Percentiles rank a stretch among this genome's conserved stretches.
phyloP scores from a whole-genome alignment of 73 alveolate species.

The Paramecium caudatum region DNA sequence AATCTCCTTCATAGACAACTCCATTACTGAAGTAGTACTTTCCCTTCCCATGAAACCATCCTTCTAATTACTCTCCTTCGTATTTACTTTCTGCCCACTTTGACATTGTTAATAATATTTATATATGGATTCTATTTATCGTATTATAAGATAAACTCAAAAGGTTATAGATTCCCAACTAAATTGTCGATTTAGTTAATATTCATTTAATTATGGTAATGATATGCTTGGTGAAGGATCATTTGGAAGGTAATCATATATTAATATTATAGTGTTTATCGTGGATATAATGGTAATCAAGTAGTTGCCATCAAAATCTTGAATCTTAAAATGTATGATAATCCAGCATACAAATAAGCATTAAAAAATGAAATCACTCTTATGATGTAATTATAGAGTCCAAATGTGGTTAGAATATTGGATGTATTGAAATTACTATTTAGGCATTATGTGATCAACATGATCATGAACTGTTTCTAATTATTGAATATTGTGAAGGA shows the following conservation, averaged over 20 bases:
- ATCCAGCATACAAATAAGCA: background rate
- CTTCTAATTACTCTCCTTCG: constrained; percentile 75
- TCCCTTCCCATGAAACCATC: constrained; percentile 87
- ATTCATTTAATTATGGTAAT: background rate
- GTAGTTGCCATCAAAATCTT: background rate
- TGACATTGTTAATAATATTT: constrained; percentile 2
- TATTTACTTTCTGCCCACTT: constrained; percentile 76
- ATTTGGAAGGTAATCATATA: background rate
- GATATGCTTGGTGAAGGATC: background rate
- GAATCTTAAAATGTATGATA: background rate
- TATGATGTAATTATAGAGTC: constrained; percentile 28
- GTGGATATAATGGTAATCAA: background rate
- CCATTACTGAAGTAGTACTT: constrained; percentile 91
- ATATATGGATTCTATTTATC: too few species aligned
- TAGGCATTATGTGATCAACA: background rate
- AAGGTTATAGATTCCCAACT: background rate
- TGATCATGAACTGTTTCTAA: constrained; percentile 25
- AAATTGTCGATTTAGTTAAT: background rate
- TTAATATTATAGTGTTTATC: background rate
- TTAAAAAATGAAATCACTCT: constrained; percentile 34
- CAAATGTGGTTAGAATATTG: background rate
- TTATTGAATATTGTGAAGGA: constrained; percentile 54
- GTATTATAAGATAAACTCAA: background rate
- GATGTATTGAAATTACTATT: background rate
- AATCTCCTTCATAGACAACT: constrained; percentile 95